Conservation (phyloP, 164 flowering plant genomes). For the Sedum album region DNA sequence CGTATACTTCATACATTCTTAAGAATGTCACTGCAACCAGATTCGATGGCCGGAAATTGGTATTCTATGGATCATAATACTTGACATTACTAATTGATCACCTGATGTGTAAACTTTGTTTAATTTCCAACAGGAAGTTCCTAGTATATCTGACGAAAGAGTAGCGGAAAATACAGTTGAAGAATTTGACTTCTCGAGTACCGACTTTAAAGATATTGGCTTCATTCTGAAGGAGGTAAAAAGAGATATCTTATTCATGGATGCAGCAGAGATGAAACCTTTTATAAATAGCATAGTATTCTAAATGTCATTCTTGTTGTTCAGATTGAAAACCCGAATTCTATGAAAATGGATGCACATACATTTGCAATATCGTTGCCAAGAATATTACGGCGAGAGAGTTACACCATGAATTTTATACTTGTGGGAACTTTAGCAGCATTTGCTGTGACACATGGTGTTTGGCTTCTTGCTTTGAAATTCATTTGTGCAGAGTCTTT, state of each 20-base stretch:
- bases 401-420: background rate
- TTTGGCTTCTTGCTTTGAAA: constrained; percentile 1
- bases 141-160: background rate
- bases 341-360: background rate
- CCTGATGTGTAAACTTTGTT: background rate
- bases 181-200: background rate
- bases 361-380: background rate
- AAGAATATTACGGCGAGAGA: background rate
- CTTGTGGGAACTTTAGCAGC: background rate
- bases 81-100: background rate
- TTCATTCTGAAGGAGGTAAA: background rate
- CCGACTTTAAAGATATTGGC: background rate
- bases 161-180: background rate
- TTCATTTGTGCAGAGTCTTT: background rate
- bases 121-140: background rate
- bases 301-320: background rate
- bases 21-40: background rate
- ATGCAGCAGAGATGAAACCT: background rate
- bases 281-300: background rate
- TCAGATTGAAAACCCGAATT: background rate
- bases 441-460: constrained; percentile 1
- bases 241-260: background rate
- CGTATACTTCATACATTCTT: background rate
- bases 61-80: background rate
- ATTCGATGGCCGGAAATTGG: background rate